Conservation (phyloP, 176 grass and related monocot genomes). For the Rhynchospora breviuscula region DNA sequence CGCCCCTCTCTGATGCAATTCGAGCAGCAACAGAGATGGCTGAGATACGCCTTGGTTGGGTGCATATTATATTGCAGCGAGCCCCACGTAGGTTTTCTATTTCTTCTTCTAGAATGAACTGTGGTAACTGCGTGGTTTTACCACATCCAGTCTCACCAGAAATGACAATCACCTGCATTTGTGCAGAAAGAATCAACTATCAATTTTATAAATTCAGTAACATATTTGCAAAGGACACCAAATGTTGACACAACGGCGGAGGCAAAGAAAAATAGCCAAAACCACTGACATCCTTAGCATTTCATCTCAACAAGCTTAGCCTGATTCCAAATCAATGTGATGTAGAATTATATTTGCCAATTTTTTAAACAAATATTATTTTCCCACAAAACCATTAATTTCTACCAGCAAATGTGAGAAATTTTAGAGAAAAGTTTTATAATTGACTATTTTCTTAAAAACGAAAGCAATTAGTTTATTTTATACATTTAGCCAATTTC, state of each 20-base stretch:
- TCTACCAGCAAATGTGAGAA: neutral
- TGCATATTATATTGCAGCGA: conserved; percentile 91
- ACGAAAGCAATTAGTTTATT: neutral
- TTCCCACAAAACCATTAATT: neutral
- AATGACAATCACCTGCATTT: conserved; percentile 78
- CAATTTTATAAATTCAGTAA: neutral
- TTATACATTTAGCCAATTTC: neutral
- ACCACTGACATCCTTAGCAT: neutral
- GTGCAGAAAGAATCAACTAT: conserved; percentile 11
- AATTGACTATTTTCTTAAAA: neutral
- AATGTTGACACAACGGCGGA: neutral
- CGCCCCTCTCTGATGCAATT: conserved; percentile 81
- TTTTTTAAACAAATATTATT: neutral
- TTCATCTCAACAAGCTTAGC: neutral
- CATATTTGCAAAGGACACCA: neutral
- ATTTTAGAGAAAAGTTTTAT: neutral
- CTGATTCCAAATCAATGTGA: neutral
- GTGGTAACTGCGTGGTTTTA: conserved; percentile 94
- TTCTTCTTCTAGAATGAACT: conserved; percentile 92
- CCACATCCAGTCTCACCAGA: conserved; percentile 96
- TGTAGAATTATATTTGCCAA: neutral
- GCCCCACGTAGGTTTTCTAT: conserved; percentile 69
- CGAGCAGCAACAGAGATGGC: conserved; percentile 87
- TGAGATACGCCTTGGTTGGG: conserved; percentile 92
- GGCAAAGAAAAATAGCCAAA: neutral